Base-by-base conservation (phyloP, 495 filamentous ascomycete genomes). In the Podospora anserina region DNA sequence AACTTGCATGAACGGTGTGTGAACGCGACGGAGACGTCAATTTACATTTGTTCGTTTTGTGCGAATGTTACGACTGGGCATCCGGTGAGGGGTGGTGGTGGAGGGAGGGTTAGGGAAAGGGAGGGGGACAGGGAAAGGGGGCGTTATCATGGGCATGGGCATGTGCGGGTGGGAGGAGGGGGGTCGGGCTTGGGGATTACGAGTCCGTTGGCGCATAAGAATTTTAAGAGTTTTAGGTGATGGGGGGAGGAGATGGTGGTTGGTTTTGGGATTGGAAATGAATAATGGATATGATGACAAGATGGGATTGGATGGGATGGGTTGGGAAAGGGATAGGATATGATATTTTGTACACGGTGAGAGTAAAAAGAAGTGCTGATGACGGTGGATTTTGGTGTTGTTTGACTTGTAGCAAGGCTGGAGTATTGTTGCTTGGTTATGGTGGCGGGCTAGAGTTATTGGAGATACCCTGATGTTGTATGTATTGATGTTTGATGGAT, bases 1-100 rank as follows among this genome's bases (percentile, higher is more conserved):
- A 94, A 89, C 88, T 85, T 94, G 32, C 93, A 97, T 74, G 90
- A 88, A 5, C 84, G 84, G 71, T 97, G 93, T 74, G 85, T 94
- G 39, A 89, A 90, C 19, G 82, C 94, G 27, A 88, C 88, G 66
- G 81, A 83, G 20, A 85, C 91, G 23, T 84, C 84, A 0, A 89
- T 94, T 11, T 94, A 92, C 76, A 88, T 95, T 15, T 96, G 92
- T 74, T 80, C 90, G 19, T 93, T 89, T 72, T 96, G 92, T 74
- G 88, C 88, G 7, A 88, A 91, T 66, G 93, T 91, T 5, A 91
- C 91, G 0, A 84, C 84, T 66, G 84, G 88, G 68, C 82, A 49
- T 49, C 39, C 9, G 7, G 39, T 11, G 15, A 11, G 39, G 39
- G 39, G 39, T 49, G 34, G 34, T 4, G 34, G 91, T 49, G 88